Conservation (phyloP, 2,329 filamentous ascomycete species). For the Ceratocystis cubensis region DNA sequence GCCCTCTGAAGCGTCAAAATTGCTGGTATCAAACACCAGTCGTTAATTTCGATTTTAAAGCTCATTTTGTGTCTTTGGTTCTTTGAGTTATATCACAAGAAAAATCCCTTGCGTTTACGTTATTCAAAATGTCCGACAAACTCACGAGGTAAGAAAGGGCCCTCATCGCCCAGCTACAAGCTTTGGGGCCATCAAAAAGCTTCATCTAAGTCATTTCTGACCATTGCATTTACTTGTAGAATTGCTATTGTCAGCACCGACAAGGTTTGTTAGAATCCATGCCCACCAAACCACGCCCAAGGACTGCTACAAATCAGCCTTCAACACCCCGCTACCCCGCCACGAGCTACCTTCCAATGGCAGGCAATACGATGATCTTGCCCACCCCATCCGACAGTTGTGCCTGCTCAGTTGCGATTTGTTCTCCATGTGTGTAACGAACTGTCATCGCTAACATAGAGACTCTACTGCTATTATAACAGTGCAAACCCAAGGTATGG, state of each 20-base stretch:
- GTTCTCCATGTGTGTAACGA: not conserved
- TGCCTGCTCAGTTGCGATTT: no score
- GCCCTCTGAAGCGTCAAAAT: not conserved
- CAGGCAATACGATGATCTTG: not conserved
- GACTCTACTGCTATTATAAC: conserved; percentile 22
- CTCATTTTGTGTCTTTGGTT: not conserved
- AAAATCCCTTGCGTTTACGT: not conserved
- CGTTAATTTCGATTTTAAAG: not conserved
- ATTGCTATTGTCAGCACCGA: conserved; percentile 98
- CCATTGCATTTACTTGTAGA: conserved; percentile 38
- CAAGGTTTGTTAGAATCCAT: conserved; percentile 54
- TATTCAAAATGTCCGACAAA: conserved; percentile 67
- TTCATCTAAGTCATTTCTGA: conserved; percentile 6
- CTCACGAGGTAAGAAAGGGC: conserved; percentile 64
- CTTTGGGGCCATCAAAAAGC: not conserved
- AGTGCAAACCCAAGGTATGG: conserved; percentile 78
- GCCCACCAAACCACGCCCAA: not conserved
- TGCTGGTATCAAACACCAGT: not conserved
- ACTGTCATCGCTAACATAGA: conserved; percentile 7
- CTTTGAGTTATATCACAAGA: not conserved
- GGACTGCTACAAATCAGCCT: not conserved
- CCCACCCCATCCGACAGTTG: not conserved
- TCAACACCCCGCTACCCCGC: conserved; percentile 31
- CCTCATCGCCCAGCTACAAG: not conserved
- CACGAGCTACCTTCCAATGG: conserved; percentile 12